phyloP scores from a whole-genome alignment of 345 rosid species.

The Rhodamnia argentea region DNA sequence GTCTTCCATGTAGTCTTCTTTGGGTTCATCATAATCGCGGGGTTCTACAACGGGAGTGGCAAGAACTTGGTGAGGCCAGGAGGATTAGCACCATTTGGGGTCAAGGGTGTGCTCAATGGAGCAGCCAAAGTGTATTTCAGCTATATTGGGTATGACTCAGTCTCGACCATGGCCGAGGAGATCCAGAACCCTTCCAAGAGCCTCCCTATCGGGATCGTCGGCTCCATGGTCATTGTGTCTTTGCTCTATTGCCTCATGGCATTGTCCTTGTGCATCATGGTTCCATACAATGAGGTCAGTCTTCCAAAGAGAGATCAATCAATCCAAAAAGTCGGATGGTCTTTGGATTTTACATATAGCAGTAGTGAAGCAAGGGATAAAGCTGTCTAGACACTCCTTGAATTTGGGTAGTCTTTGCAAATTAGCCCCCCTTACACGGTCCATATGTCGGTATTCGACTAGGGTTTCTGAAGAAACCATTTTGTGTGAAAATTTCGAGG shows the following conservation, averaged over 20 bases:
- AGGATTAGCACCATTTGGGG: constrained; percentile 77
- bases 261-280: constrained; percentile 62
- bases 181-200: constrained; percentile 71
- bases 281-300: constrained; percentile 73
- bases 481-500: background rate
- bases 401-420: background rate
- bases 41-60: constrained; percentile 48
- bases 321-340: background rate
- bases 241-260: constrained; percentile 78
- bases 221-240: constrained; percentile 72
- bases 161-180: constrained; percentile 94
- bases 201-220: constrained; percentile 78
- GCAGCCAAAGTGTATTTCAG: constrained; percentile 88
- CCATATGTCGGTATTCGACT: background rate
- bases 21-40: constrained; percentile 64
- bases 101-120: constrained; percentile 65
- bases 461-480: background rate
- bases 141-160: constrained; percentile 88
- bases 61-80: constrained; percentile 61
- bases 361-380: background rate
- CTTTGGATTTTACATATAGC: background rate
- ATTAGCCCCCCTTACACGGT: background rate
- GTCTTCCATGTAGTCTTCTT: constrained; percentile 74
- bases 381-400: background rate
- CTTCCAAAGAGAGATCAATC: background rate